A percentile compares a stretch with the other conserved stretches of the same genome.
Evolutionary conservation across 768 basidiomycete species (phyloP).

Genomic region (Boletus reticuloceps): DNA sequence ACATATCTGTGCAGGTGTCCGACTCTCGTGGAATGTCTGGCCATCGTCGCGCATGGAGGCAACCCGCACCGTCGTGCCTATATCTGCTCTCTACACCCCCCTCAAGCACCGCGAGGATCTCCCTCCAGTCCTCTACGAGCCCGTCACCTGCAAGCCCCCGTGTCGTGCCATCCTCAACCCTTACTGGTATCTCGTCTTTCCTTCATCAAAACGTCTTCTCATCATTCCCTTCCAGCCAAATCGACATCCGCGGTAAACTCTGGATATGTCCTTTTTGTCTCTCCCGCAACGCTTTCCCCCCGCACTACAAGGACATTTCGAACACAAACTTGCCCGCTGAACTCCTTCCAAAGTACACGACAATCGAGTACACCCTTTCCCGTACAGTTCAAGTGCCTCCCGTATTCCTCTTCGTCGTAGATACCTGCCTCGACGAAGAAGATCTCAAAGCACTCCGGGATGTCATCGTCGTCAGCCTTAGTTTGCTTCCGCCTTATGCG

Average conservation of each 20-base stretch:
- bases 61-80: conserved; percentile 95
- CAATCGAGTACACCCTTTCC: conserved; percentile 98
- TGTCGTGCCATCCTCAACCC: conserved; percentile 98
- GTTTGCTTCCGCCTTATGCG: conserved; percentile 89
- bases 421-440: conserved; percentile 94
- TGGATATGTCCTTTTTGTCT: conserved; percentile 99
- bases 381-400: conserved; percentile 91
- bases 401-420: conserved; percentile 95
- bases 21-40: conserved; percentile 99
- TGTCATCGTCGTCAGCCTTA: conserved; percentile 91
- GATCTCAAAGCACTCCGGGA: conserved; percentile 95
- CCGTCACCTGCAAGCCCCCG: conserved; percentile 96
- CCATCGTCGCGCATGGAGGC: conserved; percentile 98
- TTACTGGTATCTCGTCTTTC: conserved; percentile 68
- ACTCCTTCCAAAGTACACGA: conserved; percentile 96
- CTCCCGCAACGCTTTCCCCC: conserved; percentile 93
- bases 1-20: conserved; percentile 59
- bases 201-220: not conserved
- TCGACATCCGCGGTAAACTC: conserved; percentile 96
- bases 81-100: conserved; percentile 96
- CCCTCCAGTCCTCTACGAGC: conserved; percentile 95
- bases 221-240: conserved; percentile 62
- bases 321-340: conserved; percentile 96
- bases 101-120: conserved; percentile 92
- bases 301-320: conserved; percentile 98